phyloP scores from a whole-genome alignment of 108 stramenopile species.

The Thalassiosira profunda region DNA sequence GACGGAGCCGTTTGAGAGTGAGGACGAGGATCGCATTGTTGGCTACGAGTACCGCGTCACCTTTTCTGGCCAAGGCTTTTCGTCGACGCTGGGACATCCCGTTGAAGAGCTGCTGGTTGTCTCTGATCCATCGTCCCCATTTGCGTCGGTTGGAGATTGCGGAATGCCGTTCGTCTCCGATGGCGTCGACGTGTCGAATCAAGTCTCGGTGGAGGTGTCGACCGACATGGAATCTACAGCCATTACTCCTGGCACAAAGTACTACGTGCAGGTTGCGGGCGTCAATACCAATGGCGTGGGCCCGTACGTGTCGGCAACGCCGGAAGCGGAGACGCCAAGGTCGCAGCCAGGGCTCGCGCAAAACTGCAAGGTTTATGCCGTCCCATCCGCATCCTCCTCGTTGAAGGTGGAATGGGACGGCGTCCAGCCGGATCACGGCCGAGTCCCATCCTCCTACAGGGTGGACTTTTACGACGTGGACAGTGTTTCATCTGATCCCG shows the following conservation, averaged over 20 bases:
- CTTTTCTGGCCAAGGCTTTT: slow-evolving; percentile 58
- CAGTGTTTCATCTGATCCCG: background rate
- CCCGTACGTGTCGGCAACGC: slow-evolving; percentile 12
- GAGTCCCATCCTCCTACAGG: slow-evolving; percentile 34
- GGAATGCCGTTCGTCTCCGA: slow-evolving; percentile 26
- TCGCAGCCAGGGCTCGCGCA: slow-evolving; percentile 50
- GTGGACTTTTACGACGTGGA: slow-evolving; percentile 46
- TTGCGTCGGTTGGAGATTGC: slow-evolving; percentile 28
- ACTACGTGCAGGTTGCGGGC: slow-evolving; percentile 74
- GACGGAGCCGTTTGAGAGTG: slow-evolving; percentile 22
- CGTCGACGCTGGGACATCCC: slow-evolving; percentile 35
- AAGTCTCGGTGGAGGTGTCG: slow-evolving; percentile 28
- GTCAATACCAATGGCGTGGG: slow-evolving; percentile 60
- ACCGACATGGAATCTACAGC: slow-evolving; percentile 55
- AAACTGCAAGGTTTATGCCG: slow-evolving; percentile 46
- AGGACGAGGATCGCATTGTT: slow-evolving; percentile 18
- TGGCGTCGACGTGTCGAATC: slow-evolving; percentile 38
- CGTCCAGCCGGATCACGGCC: slow-evolving; percentile 41
- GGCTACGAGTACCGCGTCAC: slow-evolving; percentile 54
- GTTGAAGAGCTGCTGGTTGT: slow-evolving; percentile 49
- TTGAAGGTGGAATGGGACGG: slow-evolving; percentile 58
- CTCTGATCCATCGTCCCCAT: slow-evolving; percentile 33
- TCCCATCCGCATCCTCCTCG: slow-evolving; percentile 32
- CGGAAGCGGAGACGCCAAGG: slow-evolving; percentile 38
- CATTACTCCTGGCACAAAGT: slow-evolving; percentile 55